These are phyloP conservation scores for Pisolithus tinctorius DNA, from an alignment of 768 basidiomycete genomes.

Conservation along the genomic window DNA sequence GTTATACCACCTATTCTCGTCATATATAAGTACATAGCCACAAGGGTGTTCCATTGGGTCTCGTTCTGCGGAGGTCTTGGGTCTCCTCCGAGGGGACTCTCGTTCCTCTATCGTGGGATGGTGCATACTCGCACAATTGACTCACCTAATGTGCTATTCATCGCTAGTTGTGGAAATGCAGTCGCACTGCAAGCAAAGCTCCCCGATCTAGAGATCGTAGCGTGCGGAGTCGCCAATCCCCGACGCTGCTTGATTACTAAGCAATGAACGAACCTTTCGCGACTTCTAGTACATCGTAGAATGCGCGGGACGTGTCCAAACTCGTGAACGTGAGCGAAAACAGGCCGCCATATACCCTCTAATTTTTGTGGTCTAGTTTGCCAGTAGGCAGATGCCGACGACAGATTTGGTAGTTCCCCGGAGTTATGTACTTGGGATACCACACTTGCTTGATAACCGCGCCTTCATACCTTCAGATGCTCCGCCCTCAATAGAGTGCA, in stretches of 20 bases:
- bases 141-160: too few relatives aligned
- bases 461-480: slow-evolving; percentile 16
- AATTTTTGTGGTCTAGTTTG: background rate
- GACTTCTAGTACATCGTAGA: slow-evolving; percentile 79
- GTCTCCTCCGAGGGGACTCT: slow-evolving; percentile 1
- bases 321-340: slow-evolving; percentile 84
- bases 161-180: too few relatives aligned
- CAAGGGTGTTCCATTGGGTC: slow-evolving; percentile 49
- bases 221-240: too few relatives aligned
- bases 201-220: too few relatives aligned
- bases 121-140: too few relatives aligned
- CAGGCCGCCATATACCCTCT: slow-evolving; percentile 75
- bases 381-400: slow-evolving; percentile 35
- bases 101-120: too few relatives aligned
- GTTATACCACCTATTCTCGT: background rate
- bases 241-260: too few relatives aligned
- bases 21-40: slow-evolving; percentile 44
- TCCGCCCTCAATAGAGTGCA: slow-evolving; percentile 44
- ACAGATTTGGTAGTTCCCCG: slow-evolving; percentile 64
- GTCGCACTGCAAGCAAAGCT: too few relatives aligned
- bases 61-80: slow-evolving; percentile 37
- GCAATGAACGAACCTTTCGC: too few relatives aligned
- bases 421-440: slow-evolving; percentile 81
- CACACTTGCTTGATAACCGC: slow-evolving; percentile 74
- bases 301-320: slow-evolving; percentile 57